Evolutionary conservation across 2,329 filamentous ascomycete genomes (phyloP).

Genomic region (Pseudogymnoascus sp.): DNA sequence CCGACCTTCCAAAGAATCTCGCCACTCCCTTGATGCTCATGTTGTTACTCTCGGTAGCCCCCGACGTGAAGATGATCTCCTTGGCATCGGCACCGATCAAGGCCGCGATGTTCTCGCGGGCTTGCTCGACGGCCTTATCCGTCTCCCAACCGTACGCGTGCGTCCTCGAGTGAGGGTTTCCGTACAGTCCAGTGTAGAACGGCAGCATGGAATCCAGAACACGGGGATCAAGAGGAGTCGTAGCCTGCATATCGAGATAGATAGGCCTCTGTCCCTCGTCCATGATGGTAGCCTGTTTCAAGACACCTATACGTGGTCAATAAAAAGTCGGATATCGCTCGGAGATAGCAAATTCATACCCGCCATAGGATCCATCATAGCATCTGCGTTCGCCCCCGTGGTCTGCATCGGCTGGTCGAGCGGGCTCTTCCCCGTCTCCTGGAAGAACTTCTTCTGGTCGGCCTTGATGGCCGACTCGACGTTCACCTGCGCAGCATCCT

Average conservation of each 20-base stretch:
- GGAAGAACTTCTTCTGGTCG: slow-evolving; percentile 75
- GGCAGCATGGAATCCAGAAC: slow-evolving; percentile 96
- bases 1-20: slow-evolving; percentile 82
- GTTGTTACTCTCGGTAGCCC: slow-evolving; percentile 97
- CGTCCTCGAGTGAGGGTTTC: slow-evolving; percentile 94
- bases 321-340: slow-evolving; percentile 14
- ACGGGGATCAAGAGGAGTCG: slow-evolving; percentile 87
- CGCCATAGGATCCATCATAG: slow-evolving; percentile 75
- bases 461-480: slow-evolving; percentile 78
- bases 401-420: slow-evolving; percentile 22
- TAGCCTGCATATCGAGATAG: slow-evolving; percentile 97
- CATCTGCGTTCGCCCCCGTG: slow-evolving; percentile 34
- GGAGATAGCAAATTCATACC: slow-evolving; percentile 34
- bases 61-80: slow-evolving; percentile 98
- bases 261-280: slow-evolving; percentile 89
- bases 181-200: slow-evolving; percentile 86
- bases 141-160: slow-evolving; percentile 99
- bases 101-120: slow-evolving; percentile 72
- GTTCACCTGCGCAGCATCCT: slow-evolving; percentile 71
- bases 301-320: slow-evolving; percentile 48
- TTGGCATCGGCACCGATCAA: slow-evolving; percentile 93
- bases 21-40: slow-evolving; percentile 99
- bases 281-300: slow-evolving; percentile 89
- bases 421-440: slow-evolving; percentile 31
- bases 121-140: slow-evolving; percentile 85